Evolutionary conservation across 257 asterid species (phyloP), one percentile per base, ranked within the genome.

Genomic region (Euphrasia confusa): DNA sequence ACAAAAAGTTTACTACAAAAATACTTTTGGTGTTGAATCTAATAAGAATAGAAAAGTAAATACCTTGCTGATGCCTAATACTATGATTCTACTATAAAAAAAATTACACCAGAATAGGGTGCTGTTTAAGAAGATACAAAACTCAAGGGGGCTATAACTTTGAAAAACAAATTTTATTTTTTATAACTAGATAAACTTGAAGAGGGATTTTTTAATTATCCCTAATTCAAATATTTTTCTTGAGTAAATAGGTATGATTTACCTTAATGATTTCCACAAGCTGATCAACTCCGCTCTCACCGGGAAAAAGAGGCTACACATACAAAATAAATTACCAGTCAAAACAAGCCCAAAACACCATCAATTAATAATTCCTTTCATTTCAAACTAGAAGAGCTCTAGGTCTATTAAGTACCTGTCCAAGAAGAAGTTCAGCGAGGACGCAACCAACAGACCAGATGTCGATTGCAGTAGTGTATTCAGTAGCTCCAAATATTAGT

Each of bases 381-480:
- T 17, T 18, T 57, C 45, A 12, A 11, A 53, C 56, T 40, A 45
- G 49, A 67, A 55, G 18, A 27, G 55, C 28, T 28, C 50, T 60
- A 18, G 53, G 72, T 49, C 54, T 21, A 40, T 48, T 48, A 61
- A 65, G 48, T 67, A 88, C 96, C 94, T 88, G 94, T 40, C 96
- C 96, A 72, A 88, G 96, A 68, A 88, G 92, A 65, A 88, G 77
- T 63, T 88, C 94, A 32, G 94, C 96, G 56, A 88, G 89, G 61
- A 85, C 96, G n/a, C 96, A 88, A 61, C 96, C 96, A 54, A 81
- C 96, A 21, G 92, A 88, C 94, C 96, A 85, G 60, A 88, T 78
- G 79, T 83, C 96, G 71, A 88, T 88, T 26, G 94, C 92, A 71
- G 80, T 78, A 13, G 94, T 79, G 77, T 88, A 88, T 58, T 85